Percentiles rank a stretch among this genome's conserved stretches.
Evolutionary conservation across 2,329 filamentous ascomycete species (phyloP).

Genomic region (Colletotrichum sp.): DNA sequence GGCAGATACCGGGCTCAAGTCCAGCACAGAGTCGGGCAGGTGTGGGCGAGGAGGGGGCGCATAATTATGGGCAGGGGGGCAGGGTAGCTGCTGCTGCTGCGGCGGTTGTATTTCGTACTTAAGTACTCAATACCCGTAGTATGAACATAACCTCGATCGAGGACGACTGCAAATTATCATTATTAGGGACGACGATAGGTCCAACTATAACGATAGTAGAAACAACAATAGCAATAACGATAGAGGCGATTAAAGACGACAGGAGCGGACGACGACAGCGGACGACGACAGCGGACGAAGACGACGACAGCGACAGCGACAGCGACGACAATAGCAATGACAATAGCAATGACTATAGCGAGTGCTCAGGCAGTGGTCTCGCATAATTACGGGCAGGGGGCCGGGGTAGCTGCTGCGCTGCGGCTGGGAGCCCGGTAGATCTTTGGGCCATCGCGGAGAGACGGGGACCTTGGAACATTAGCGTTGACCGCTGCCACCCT

Average conservation of each 20-base stretch:
- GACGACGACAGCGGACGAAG: too few species aligned
- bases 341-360: not conserved
- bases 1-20: not conserved
- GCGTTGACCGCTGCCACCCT: not conserved
- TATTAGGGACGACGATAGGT: not conserved
- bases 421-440: not conserved
- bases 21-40: not conserved
- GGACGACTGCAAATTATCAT: not conserved
- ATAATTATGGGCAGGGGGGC: not conserved
- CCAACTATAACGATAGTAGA: not conserved
- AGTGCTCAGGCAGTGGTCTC: not conserved
- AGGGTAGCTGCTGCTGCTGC: not conserved
- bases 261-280: not conserved
- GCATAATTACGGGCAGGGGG: not conserved
- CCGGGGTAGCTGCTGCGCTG: not conserved
- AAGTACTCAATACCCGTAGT: not conserved
- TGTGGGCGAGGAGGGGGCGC: not conserved
- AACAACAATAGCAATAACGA: not conserved
- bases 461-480: not conserved
- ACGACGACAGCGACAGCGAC: not conserved
- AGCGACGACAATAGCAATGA: not conserved
- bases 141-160: not conserved
- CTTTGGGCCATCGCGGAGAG: not conserved
- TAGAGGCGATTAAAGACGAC: not conserved
- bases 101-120: not conserved